Evolutionary conservation across 202 grass and related monocot species (phyloP), one percentile per base, ranked within the genome.

Genomic region (Schoenoplectus triqueter): DNA sequence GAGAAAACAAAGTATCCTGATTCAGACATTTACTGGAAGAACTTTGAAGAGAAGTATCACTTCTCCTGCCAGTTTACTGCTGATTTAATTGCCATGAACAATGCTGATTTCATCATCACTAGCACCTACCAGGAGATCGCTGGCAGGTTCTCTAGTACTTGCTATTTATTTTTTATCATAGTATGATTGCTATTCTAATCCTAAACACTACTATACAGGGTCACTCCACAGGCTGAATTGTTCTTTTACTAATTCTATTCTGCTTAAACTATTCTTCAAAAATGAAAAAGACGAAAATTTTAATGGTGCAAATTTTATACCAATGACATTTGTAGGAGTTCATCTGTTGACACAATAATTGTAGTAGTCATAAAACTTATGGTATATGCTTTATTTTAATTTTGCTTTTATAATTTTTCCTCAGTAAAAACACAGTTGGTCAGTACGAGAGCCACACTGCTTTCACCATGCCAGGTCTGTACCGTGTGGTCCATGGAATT

Each of bases 41-140:
- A 95, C 2, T 98, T 88, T 0, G 93, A 95, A 7, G 90, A 95
- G 68, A 98, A 95, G 84, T 98, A 95, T 51, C 92, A 98, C 89
- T 98, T 95, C 73, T 98, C 95, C 40, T 98, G 95, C 89, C 96
- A 98, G 80, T 98, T 98, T 82, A 98, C 96, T 86, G 93, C 96
- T 92, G 93, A 98, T 90, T 83, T 98, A 84, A 89, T 98, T 44
- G 60, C 96, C 14, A 98, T 98, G 96, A 95, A 95, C 67, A 94
- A 91, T 94, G 91, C 93, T 70, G 93, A 98, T 91, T 98, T 98
- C 87, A 98, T 98, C 83, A 98, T 98, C 84, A 98, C 96, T n/a
- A 98, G 96, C 86, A 98, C 96, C 31, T 98, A 95, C 55, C 96
- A 98, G 87, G 96, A 98, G 93, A 98, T 98, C 75, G 91, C 93